Evolutionary conservation across 192 early-diverging fungal genomes (phyloP).

Genomic region (Podila clonocystis): DNA sequence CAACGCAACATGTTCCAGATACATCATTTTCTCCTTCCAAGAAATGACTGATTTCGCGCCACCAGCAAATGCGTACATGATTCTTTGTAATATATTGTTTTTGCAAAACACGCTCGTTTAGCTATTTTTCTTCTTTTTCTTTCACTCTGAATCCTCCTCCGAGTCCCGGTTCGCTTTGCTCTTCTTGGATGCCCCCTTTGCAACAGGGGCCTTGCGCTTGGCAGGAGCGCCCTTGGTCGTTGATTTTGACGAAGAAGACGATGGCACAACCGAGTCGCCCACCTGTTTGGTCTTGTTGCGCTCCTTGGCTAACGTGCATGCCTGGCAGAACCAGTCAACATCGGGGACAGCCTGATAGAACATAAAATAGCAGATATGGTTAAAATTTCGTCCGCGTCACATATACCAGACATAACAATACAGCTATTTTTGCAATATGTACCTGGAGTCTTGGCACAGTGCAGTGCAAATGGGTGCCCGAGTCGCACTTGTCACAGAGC

Average conservation of each 20-base stretch:
- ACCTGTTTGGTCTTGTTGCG: slow-evolving; percentile 27
- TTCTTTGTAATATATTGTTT: not conserved
- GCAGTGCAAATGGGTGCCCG: slow-evolving; percentile 55
- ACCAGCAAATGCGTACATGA: no score
- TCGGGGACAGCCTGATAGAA: slow-evolving; percentile 47
- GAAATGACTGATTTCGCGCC: no score
- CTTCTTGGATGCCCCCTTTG: slow-evolving; percentile 31
- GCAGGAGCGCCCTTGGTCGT: slow-evolving; percentile 11
- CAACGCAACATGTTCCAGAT: no score
- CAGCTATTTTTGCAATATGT: no score
- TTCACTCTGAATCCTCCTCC: slow-evolving; percentile 30
- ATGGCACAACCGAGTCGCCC: slow-evolving; percentile 2
- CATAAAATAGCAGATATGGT: slow-evolving; percentile 1
- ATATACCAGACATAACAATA: no score
- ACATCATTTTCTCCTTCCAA: no score
- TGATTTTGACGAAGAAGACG: not conserved
- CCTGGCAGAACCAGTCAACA: slow-evolving; percentile 66
- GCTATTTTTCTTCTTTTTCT: not conserved
- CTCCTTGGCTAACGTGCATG: slow-evolving; percentile 39
- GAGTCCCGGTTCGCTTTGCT: slow-evolving; percentile 30
- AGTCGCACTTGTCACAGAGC: slow-evolving; percentile 62
- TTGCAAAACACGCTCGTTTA: not conserved
- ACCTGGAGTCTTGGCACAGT: slow-evolving; percentile 55
- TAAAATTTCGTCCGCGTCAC: not conserved
- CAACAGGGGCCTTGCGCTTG: slow-evolving; percentile 35